These are phyloP conservation scores for Cryptosporidium viatorum DNA, from an alignment of 169 alveolate species.

Conservation along the genomic window DNA sequence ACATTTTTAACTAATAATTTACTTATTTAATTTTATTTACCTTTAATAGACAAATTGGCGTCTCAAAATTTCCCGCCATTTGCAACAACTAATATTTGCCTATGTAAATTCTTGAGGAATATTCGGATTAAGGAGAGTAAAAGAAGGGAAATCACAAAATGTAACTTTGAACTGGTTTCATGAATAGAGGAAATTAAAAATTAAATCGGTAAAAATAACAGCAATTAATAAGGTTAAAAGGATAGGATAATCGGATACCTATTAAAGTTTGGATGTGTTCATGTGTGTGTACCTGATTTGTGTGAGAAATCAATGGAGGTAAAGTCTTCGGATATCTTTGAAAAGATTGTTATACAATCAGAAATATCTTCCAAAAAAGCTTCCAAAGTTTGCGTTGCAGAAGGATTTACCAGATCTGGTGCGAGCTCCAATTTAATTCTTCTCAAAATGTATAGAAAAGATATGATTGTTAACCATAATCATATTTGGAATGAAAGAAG, in stretches of 20 bases:
- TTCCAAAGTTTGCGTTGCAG: conserved; percentile 37
- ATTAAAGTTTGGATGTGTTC: background rate
- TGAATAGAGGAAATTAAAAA: background rate
- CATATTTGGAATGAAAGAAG: conserved; percentile 55
- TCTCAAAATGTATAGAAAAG: conserved; percentile 62
- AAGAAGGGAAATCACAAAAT: background rate
- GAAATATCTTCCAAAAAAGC: conserved; percentile 3
- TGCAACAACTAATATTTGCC: background rate
- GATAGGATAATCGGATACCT: background rate
- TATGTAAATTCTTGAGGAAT: background rate
- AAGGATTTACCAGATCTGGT: background rate
- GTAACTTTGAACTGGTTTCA: background rate
- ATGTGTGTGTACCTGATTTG: background rate
- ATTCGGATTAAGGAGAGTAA: too few relatives aligned
- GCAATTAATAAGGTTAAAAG: too few relatives aligned
- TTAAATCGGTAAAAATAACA: background rate
- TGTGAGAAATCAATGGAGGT: conserved; percentile 10
- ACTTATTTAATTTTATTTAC: background rate
- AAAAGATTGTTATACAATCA: background rate
- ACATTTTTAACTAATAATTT: background rate
- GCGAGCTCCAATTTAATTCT: background rate
- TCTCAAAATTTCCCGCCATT: conserved; percentile 22
- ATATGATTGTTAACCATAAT: conserved; percentile 13
- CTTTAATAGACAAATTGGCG: conserved; percentile 17
- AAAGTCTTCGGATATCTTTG: conserved; percentile 37